phyloP scores from a whole-genome alignment of 371 early-diverging fungal genomes.

The Mortierella sp. region DNA sequence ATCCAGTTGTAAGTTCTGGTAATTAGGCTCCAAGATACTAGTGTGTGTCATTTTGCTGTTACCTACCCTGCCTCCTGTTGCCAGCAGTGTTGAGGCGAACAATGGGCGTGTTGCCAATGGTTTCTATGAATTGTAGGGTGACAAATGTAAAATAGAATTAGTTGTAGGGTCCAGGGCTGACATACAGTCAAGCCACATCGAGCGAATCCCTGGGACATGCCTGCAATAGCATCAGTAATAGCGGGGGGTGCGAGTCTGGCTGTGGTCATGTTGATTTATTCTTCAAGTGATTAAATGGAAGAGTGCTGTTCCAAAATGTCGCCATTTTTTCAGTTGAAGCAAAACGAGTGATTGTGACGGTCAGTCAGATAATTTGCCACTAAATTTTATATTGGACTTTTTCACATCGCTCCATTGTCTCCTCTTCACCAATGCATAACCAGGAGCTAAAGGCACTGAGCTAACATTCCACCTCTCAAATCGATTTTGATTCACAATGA shows the following conservation, averaged over 20 bases:
- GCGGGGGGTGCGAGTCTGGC: slow-evolving; percentile 36
- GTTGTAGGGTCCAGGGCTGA: not conserved
- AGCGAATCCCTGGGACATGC: slow-evolving; percentile 17
- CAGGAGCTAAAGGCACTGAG: not conserved
- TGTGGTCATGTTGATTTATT: slow-evolving; percentile 26
- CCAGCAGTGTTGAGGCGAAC: slow-evolving; percentile 35
- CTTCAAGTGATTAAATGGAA: not conserved
- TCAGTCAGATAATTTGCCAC: slow-evolving; percentile 15
- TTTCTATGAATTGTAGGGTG: slow-evolving; percentile 11
- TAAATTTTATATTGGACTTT: not conserved
- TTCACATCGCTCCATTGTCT: not conserved
- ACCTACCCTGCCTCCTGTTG: slow-evolving; percentile 37
- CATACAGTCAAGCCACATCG: not conserved
- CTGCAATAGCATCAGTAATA: slow-evolving; percentile 41
- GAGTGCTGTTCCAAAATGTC: not conserved
- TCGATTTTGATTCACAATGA: slow-evolving; percentile 10
- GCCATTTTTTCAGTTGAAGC: not conserved
- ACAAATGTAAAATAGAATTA: slow-evolving; percentile 2
- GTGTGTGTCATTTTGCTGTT: not conserved
- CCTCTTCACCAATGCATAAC: not conserved
- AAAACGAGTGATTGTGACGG: slow-evolving; percentile 15
- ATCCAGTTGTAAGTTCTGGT: not conserved
- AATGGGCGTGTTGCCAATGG: slow-evolving; percentile 59
- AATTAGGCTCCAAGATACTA: not conserved
- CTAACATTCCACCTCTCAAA: not conserved